phyloP scores from a whole-genome alignment of 2,329 filamentous ascomycete species.

The Tricladium varicosporioides region DNA sequence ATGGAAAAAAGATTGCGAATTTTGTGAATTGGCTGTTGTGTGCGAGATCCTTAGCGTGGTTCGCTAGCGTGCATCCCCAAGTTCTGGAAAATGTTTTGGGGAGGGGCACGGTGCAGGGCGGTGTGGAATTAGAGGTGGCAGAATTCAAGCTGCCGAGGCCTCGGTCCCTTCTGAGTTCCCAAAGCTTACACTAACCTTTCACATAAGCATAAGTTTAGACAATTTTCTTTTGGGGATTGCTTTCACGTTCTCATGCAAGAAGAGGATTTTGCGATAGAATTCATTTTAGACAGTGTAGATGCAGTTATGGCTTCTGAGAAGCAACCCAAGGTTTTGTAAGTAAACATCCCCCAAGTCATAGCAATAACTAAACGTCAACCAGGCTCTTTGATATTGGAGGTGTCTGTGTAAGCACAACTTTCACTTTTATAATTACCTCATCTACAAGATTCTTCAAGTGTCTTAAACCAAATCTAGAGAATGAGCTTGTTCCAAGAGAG shows the following conservation, averaged over 20 bases:
- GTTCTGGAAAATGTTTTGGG: conserved; percentile 1
- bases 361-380: conserved; percentile 3
- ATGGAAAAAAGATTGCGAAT: conserved; percentile 11
- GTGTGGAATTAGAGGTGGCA: neutral
- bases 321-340: conserved; percentile 63
- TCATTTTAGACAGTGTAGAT: conserved; percentile 31
- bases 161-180: neutral
- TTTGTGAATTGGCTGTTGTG: conserved; percentile 8
- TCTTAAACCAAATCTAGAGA: neutral
- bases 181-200: neutral
- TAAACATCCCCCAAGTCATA: conserved; percentile 10
- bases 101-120: conserved; percentile 5
- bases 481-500: neutral
- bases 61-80: conserved; percentile 7
- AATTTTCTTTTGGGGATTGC: neutral
- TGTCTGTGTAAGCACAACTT: conserved; percentile 74
- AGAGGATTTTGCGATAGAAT: conserved; percentile 30
- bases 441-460: neutral
- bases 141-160: neutral
- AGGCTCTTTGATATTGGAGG: conserved; percentile 90
- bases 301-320: conserved; percentile 40
- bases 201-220: neutral
- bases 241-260: conserved; percentile 26
- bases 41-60: conserved; percentile 8
- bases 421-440: neutral